Conservation (phyloP, 2,329 filamentous ascomycete genomes). For the Alternaria panax region DNA sequence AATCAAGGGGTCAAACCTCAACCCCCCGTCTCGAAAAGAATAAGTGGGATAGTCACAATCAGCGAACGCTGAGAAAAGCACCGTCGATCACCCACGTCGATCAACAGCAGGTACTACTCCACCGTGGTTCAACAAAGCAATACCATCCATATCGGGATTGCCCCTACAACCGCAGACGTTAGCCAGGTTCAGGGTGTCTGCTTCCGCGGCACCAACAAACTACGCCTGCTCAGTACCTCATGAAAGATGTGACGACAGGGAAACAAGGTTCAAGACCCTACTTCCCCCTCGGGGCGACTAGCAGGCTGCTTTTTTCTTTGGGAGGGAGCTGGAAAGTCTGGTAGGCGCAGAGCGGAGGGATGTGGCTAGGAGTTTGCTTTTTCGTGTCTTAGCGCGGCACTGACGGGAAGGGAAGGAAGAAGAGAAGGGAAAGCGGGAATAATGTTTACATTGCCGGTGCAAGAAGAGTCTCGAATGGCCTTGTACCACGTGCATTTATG, state of each 20-base stretch:
- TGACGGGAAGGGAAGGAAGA: background rate
- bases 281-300: slow-evolving; percentile 3
- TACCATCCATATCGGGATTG: background rate
- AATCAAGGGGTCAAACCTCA: slow-evolving; percentile 3
- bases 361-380: background rate
- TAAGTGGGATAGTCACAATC: slow-evolving; percentile 2
- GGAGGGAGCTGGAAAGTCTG: background rate
- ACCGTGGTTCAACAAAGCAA: slow-evolving; percentile 4
- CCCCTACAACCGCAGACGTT: background rate
- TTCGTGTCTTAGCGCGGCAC: background rate
- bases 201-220: background rate
- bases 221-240: slow-evolving; percentile 1
- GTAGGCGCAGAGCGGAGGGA: background rate
- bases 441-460: background rate
- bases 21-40: slow-evolving; percentile 3
- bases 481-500: background rate
- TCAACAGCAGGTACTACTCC: slow-evolving; percentile 1
- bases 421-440: background rate
- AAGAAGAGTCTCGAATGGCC: slow-evolving; percentile 1
- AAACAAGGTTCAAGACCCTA: slow-evolving; percentile 7
- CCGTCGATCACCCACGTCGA: background rate
- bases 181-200: slow-evolving; percentile 3
- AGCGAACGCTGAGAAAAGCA: slow-evolving; percentile 4
- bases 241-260: slow-evolving; percentile 3
- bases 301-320: background rate